phyloP scores from a whole-genome alignment of 1,284 basidiomycete genomes.

The Ustilago esculenta region DNA sequence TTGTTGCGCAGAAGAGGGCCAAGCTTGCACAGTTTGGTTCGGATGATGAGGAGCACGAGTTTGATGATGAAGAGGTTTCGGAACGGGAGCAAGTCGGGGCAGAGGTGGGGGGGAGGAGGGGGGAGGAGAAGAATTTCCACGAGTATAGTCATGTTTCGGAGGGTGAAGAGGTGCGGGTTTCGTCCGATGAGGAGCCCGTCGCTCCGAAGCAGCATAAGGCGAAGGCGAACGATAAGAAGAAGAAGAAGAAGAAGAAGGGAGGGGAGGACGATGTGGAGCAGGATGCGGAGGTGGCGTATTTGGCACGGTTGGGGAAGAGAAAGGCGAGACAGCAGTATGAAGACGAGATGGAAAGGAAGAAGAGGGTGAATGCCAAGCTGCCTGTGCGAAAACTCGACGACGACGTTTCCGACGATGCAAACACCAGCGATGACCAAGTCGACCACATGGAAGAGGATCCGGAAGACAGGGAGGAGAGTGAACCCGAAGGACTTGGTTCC shows the following conservation, averaged over 20 bases:
- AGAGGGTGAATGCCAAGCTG: constrained; percentile 34
- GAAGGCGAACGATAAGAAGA: constrained; percentile 2
- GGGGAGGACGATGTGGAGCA: constrained; percentile 48
- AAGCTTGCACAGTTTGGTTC: constrained; percentile 76
- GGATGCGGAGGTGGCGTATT: constrained; percentile 50
- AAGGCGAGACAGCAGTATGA: constrained; percentile 34
- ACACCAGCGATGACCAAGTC: constrained; percentile 22
- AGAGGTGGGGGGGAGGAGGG: constrained; percentile 1
- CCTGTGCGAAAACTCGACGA: constrained; percentile 31
- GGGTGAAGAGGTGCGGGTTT: constrained; percentile 33
- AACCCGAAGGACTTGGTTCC: constrained; percentile 18
- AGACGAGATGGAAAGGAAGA: constrained; percentile 27
- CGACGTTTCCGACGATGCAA: constrained; percentile 3
- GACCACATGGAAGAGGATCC: constrained; percentile 15
- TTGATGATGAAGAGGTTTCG: constrained; percentile 69
- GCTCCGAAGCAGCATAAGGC: no score
- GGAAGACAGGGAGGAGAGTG: constrained; percentile 19
- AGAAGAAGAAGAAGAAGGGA: constrained; percentile 15
- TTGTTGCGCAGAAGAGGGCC: constrained; percentile 68
- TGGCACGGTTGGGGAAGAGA: constrained; percentile 43
- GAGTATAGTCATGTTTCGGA: constrained; percentile 48
- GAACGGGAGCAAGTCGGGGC: constrained; percentile 21
- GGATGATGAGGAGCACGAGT: constrained; percentile 29
- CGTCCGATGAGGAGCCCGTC: constrained; percentile 15
- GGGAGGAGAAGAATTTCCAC: constrained; percentile 35